Conservation (phyloP, 345 rosid species). For the Viola odorata region DNA sequence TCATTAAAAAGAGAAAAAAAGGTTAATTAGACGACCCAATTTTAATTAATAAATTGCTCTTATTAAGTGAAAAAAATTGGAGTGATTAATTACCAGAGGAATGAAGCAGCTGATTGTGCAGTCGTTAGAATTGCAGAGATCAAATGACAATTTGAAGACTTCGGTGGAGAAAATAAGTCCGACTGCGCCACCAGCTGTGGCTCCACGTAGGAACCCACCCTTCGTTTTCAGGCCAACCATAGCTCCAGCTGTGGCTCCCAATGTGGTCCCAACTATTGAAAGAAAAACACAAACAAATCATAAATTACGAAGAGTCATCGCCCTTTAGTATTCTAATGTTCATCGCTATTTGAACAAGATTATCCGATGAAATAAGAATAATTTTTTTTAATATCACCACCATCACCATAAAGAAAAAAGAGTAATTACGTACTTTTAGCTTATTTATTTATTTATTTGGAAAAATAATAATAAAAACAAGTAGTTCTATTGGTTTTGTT, state of each 20-base stretch:
- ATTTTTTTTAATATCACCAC: too few species aligned
- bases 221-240: slow-evolving; percentile 21
- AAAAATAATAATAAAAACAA: too few species aligned
- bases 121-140: slow-evolving; percentile 16
- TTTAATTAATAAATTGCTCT: too few species aligned
- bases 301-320: too few species aligned
- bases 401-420: too few species aligned
- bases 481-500: too few species aligned
- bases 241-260: slow-evolving; percentile 26
- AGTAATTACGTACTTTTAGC: too few species aligned
- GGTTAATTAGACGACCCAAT: too few species aligned
- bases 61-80: neutral
- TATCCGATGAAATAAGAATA: too few species aligned
- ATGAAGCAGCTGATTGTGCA: slow-evolving; percentile 5
- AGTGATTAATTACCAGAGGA: slow-evolving; percentile 14
- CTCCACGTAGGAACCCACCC: slow-evolving; percentile 24
- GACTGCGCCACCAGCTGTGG: slow-evolving; percentile 22
- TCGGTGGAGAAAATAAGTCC: slow-evolving; percentile 22
- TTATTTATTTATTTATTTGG: too few species aligned
- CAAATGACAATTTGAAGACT: slow-evolving; percentile 8
- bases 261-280: slow-evolving; percentile 23
- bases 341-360: too few species aligned
- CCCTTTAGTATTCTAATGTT: too few species aligned
- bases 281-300: neutral
- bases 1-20: neutral